phyloP scores from a whole-genome alignment of 2,329 filamentous ascomycete species.

The Epichloe bromicola region DNA sequence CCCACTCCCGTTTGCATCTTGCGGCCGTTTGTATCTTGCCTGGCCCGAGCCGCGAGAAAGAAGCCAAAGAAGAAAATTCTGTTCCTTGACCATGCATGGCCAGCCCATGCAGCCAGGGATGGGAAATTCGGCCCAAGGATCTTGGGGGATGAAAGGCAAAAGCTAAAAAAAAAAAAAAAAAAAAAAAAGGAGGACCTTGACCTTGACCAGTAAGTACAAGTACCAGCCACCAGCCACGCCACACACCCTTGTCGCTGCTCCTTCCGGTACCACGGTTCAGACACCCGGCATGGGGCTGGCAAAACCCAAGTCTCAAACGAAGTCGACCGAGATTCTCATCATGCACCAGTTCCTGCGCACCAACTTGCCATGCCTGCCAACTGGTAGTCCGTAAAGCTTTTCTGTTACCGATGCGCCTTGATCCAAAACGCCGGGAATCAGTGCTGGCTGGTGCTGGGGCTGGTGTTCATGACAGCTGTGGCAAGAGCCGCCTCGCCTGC shows the following conservation, averaged over 20 bases:
- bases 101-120: neutral
- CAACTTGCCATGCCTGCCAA: too few relatives aligned
- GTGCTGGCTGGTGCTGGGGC: too few relatives aligned
- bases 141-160: constrained; percentile 3
- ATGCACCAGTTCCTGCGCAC: too few relatives aligned
- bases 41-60: constrained; percentile 2
- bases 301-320: neutral
- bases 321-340: neutral
- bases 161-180: neutral
- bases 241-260: constrained; percentile 3
- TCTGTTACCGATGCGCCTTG: too few relatives aligned
- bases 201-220: neutral
- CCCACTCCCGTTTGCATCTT: neutral
- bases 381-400: too few relatives aligned
- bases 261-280: constrained; percentile 4
- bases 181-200: neutral
- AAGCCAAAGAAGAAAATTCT: constrained; percentile 3
- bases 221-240: constrained; percentile 1
- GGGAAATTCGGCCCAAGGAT: constrained; percentile 7
- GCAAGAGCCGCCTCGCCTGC: neutral
- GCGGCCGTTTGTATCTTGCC: neutral
- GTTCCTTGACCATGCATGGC: constrained; percentile 2
- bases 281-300: neutral
- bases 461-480: neutral
- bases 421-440: neutral